Base-by-base conservation (phyloP, 805 yeast species). In the Metschnikowia anglica region DNA sequence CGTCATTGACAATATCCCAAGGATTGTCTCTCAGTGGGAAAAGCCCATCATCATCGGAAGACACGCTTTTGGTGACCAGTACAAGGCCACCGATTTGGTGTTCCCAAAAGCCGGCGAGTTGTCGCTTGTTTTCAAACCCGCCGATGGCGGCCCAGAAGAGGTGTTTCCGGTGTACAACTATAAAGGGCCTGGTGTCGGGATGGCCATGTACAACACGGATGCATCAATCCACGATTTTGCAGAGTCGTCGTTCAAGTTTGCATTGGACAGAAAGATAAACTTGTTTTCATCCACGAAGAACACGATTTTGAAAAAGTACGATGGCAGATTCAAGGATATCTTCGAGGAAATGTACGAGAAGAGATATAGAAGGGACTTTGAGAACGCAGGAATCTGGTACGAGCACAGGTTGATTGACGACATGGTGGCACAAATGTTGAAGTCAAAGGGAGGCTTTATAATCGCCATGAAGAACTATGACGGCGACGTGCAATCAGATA, bases 391-490 rank as follows among this genome's bases (percentile, higher is more conserved):
- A 17, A 75, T 85, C 51, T 76, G 79, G 72, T 85, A 84, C 56
- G 90, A 85, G 63, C 93, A 85, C 64, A 77, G 93, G 65, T 73
- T 85, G 59, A 85, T 85, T 49, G 93, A 85, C 63, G 93, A 85
- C 61, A 85, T 85, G 89, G 93, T 85, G 47, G 91, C 91, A 4
- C 93, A 85, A 66, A 85, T 85, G 93, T 66, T 85, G 59, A 85
- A 85, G 64, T 85, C 91, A 19, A 81, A 81, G 57, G 93, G 93
- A 58, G 93, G 93, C 5, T 85, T 77, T 59, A 77, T 85, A 48
- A 76, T 85, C 73, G 91, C 91, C 37, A 72, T 85, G 72, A 85
- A 85, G 65, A 85, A 85, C 65, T 85, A 85, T 60, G 93, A 85
- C 61, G 93, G 93, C 65, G 93, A 85, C 61, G 93, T 85, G 42